phyloP scores from a whole-genome alignment of 352 stramenopile species.

The Pythium apleroticum region DNA sequence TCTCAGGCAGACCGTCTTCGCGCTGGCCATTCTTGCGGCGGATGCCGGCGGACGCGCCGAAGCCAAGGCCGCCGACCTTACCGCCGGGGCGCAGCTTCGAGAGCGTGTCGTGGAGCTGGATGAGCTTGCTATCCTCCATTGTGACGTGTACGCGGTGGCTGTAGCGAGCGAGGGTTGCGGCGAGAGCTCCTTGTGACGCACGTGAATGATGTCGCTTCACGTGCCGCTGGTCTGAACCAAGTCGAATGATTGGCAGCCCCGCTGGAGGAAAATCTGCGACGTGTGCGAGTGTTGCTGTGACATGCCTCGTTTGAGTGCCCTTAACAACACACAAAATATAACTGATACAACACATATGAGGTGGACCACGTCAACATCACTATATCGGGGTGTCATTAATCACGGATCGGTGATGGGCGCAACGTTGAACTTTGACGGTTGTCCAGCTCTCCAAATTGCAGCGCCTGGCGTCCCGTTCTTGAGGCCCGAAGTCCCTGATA shows the following conservation, averaged over 20 bases:
- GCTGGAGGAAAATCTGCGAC: conserved; percentile 7
- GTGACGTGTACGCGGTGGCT: neutral
- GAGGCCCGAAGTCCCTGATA: neutral
- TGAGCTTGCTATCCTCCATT: conserved; percentile 87
- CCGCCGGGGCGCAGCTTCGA: conserved; percentile 79
- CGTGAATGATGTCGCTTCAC: conserved; percentile 4
- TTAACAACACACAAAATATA: neutral
- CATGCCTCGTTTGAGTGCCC: conserved; percentile 9
- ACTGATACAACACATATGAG: neutral
- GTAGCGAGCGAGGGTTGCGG: neutral
- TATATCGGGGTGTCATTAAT: neutral
- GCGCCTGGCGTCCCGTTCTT: neutral
- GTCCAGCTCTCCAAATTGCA: neutral
- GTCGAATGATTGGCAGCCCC: conserved; percentile 17
- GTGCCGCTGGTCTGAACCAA: neutral
- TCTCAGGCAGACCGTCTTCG: conserved; percentile 73
- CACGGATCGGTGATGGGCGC: neutral
- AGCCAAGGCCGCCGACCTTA: conserved; percentile 82
- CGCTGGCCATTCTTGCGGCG: conserved; percentile 56
- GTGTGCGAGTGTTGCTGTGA: conserved; percentile 14
- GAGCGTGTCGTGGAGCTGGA: conserved; percentile 84
- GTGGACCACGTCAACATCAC: neutral
- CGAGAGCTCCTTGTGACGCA: conserved; percentile 3
- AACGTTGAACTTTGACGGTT: neutral
- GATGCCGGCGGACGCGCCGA: conserved; percentile 45